Percentiles rank a stretch among this genome's conserved stretches.
phyloP scores from a whole-genome alignment of 306 rosid species.

The Cicer bijugum region DNA sequence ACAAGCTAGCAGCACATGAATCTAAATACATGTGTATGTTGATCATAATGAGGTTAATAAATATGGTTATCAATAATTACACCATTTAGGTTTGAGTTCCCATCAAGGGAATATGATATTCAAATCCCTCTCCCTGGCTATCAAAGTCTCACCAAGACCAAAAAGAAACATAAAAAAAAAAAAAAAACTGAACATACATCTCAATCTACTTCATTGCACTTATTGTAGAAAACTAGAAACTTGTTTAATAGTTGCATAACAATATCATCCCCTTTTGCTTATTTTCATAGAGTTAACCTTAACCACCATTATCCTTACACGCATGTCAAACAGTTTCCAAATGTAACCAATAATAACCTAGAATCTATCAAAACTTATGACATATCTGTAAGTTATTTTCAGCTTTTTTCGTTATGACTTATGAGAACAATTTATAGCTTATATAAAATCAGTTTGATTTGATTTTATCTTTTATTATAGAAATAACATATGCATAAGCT shows the following conservation, averaged over 20 bases:
- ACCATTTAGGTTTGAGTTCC: slow-evolving; percentile 12
- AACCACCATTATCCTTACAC: background rate
- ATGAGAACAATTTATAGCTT: background rate
- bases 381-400: no score
- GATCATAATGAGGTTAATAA: slow-evolving; percentile 16
- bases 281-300: background rate
- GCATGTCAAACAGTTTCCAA: background rate
- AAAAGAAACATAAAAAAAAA: background rate
- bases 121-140: slow-evolving; percentile 12
- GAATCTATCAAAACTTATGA: background rate
- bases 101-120: slow-evolving; percentile 19
- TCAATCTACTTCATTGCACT: slow-evolving; percentile 1
- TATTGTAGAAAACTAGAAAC: slow-evolving; percentile 8
- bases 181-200: background rate
- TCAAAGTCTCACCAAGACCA: background rate
- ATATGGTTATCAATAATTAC: slow-evolving; percentile 18
- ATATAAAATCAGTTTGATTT: background rate
- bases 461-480: no score
- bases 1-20: slow-evolving; percentile 12
- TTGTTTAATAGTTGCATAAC: background rate
- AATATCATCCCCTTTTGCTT: background rate
- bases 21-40: slow-evolving; percentile 1
- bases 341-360: background rate
- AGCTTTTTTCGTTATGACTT: no score
- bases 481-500: no score